Conservation (phyloP, 75 land plant genomes). For the Gnetum montanum region DNA sequence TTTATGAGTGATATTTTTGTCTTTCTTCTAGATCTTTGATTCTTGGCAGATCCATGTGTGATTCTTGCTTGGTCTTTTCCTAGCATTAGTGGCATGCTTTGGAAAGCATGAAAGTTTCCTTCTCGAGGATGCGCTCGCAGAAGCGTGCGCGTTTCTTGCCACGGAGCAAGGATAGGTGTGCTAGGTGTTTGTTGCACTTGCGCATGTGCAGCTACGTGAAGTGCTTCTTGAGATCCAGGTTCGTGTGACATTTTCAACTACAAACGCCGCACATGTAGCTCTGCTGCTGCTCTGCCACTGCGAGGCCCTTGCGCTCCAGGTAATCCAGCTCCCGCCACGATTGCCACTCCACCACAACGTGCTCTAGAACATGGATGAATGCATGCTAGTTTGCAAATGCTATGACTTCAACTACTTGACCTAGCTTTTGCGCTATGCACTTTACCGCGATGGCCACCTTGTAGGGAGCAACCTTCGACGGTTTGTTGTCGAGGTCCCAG, state of each 20-base stretch:
- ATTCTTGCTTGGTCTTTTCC: too few relatives aligned
- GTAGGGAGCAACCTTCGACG: conserved; percentile 68
- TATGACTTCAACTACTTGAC: conserved; percentile 41
- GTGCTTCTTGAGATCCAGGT: conserved; percentile 58
- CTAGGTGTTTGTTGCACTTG: conserved; percentile 59
- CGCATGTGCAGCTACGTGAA: conserved; percentile 76
- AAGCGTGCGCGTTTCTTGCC: conserved; percentile 61
- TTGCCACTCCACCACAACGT: conserved; percentile 60
- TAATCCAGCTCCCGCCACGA: conserved; percentile 41
- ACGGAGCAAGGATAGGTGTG: conserved; percentile 43
- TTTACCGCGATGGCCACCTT: conserved; percentile 50
- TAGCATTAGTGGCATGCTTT: too few relatives aligned
- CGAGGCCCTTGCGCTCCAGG: conserved; percentile 49
- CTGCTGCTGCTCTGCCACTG: conserved; percentile 34
- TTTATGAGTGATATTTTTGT: too few relatives aligned
- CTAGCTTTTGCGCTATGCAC: conserved; percentile 38
- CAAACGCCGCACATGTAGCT: conserved; percentile 68
- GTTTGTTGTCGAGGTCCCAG: conserved; percentile 93
- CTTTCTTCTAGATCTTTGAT: too few relatives aligned
- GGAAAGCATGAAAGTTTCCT: too few relatives aligned
- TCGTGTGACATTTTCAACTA: conserved; percentile 58
- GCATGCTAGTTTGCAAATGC: conserved; percentile 88
- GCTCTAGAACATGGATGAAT: conserved; percentile 59
- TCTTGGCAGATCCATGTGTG: too few relatives aligned
- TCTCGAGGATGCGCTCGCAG: conserved; percentile 29